A percentile compares a stretch with the other conserved stretches of the same genome.
Conservation (phyloP, 371 early-diverging fungal genomes). For the Syncephalastrum racemosum region DNA sequence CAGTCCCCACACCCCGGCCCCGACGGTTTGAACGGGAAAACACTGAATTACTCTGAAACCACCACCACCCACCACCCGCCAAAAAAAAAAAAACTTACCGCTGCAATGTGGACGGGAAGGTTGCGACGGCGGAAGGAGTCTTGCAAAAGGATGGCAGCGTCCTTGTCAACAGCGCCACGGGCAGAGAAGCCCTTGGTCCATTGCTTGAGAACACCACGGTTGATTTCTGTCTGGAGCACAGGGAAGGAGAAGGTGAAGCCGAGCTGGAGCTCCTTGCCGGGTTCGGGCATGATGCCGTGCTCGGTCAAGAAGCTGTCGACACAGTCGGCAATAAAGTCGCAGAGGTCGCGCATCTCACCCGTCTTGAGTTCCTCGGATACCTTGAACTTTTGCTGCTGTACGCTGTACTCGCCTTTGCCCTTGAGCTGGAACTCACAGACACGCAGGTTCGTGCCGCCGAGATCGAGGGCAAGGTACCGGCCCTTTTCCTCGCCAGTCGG, state of each 20-base stretch:
- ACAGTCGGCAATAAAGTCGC: constrained; percentile 87
- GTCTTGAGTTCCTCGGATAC: constrained; percentile 30
- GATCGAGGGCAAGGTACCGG: constrained; percentile 86
- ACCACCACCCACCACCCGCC: not conserved
- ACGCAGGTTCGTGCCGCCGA: constrained; percentile 94
- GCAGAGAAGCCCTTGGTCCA: constrained; percentile 92
- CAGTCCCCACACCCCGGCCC: not conserved
- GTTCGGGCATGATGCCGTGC: constrained; percentile 15
- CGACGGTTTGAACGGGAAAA: constrained; percentile 7
- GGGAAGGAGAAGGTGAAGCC: constrained; percentile 97
- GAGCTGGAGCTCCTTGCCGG: constrained; percentile 24
- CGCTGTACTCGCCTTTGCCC: constrained; percentile 62
- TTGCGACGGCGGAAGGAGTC: constrained; percentile 75
- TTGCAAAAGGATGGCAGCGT: constrained; percentile 74
- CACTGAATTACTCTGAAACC: too few species aligned
- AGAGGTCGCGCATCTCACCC: constrained; percentile 58
- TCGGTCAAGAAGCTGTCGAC: constrained; percentile 71
- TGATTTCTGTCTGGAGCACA: constrained; percentile 73
- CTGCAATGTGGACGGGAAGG: constrained; percentile 70
- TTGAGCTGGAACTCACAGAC: constrained; percentile 80
- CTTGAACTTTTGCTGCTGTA: constrained; percentile 71
- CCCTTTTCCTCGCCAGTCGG: constrained; percentile 86
- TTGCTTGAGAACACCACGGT: constrained; percentile 72
- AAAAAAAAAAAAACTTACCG: constrained; percentile 37
- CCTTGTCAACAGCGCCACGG: constrained; percentile 75